These are phyloP conservation scores for Chlorella sp. DNA, from an alignment of 139 green algal genomes.

Conservation along the genomic window DNA sequence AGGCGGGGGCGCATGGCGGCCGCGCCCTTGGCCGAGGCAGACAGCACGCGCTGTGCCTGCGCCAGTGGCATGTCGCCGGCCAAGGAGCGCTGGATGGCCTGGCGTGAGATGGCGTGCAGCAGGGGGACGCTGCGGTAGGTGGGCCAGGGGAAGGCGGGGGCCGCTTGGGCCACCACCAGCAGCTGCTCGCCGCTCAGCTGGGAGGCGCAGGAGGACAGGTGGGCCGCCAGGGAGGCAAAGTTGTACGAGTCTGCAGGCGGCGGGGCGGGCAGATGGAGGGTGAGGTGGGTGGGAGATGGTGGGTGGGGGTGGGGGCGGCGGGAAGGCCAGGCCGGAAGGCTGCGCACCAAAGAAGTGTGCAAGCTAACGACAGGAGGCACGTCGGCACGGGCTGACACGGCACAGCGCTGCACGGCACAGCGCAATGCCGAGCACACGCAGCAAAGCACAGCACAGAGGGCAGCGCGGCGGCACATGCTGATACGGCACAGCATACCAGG, in stretches of 20 bases:
- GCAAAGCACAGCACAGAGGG: too few species aligned
- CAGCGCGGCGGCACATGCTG: too few species aligned
- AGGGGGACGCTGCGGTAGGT: slow-evolving; percentile 18
- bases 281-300: background rate
- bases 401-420: too few species aligned
- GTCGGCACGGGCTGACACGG: too few species aligned
- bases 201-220: background rate
- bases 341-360: background rate
- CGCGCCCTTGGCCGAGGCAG: slow-evolving; percentile 11
- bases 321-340: background rate
- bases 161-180: slow-evolving; percentile 1
- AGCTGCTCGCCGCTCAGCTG: slow-evolving; percentile 14
- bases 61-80: background rate
- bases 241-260: slow-evolving; percentile 2
- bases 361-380: too few species aligned
- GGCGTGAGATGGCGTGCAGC: slow-evolving; percentile 21
- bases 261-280: background rate
- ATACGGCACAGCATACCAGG: too few species aligned
- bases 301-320: background rate
- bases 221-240: slow-evolving; percentile 1
- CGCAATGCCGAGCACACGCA: too few species aligned
- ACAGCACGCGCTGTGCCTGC: slow-evolving; percentile 19
- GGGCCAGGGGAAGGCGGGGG: slow-evolving; percentile 19
- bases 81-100: background rate
- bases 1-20: slow-evolving; percentile 16